These are phyloP conservation scores for Adenanthera pavonina DNA, from an alignment of 306 rosid species.

Conservation along the genomic window DNA sequence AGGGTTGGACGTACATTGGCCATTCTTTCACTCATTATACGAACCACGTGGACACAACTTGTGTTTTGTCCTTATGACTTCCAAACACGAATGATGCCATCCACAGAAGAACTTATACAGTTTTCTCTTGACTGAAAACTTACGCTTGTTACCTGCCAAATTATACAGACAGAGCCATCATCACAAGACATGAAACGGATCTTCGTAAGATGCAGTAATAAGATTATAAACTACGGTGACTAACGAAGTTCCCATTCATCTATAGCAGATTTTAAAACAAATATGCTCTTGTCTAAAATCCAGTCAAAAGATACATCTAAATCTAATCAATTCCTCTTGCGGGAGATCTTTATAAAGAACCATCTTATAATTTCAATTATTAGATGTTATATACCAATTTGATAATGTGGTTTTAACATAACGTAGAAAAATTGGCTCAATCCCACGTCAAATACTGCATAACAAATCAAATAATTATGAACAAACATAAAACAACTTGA, in stretches of 20 bases:
- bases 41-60: constrained; percentile 5
- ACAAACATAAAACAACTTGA: not conserved
- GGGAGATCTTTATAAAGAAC: constrained; percentile 11
- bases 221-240: constrained; percentile 7
- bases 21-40: constrained; percentile 4
- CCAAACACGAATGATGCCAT: constrained; percentile 80
- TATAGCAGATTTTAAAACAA: not conserved
- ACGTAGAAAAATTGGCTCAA: constrained; percentile 18
- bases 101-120: constrained; percentile 83
- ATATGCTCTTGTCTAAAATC: not conserved
- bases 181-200: constrained; percentile 21
- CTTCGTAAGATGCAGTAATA: constrained; percentile 21
- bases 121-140: constrained; percentile 84
- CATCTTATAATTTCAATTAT: constrained; percentile 6
- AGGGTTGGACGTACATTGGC: constrained; percentile 11
- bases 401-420: not conserved
- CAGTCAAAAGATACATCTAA: constrained; percentile 9
- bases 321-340: not conserved
- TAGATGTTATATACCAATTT: not conserved
- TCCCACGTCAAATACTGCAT: not conserved
- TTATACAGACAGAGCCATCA: constrained; percentile 1
- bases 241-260: constrained; percentile 1
- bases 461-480: constrained; percentile 10
- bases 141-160: constrained; percentile 86
- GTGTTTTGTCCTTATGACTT: constrained; percentile 55